These are phyloP conservation scores for Enteropsectra breve DNA, from an alignment of 371 early-diverging fungal species.

Conservation along the genomic window DNA sequence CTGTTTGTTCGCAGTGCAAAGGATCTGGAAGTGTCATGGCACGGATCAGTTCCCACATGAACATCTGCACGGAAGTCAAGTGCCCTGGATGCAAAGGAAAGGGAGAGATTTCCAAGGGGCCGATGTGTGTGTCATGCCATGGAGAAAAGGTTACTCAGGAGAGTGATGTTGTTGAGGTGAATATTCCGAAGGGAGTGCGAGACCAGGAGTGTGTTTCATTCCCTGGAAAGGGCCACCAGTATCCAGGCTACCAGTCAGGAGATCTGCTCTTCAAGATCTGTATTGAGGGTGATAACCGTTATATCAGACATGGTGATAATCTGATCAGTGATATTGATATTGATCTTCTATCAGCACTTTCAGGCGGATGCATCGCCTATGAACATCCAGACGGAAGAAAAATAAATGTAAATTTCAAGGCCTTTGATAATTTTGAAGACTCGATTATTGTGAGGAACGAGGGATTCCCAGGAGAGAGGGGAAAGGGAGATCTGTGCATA, in stretches of 20 bases:
- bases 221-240: constrained; percentile 52
- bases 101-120: constrained; percentile 41
- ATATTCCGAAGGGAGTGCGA: constrained; percentile 43
- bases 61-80: constrained; percentile 31
- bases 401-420: constrained; percentile 30
- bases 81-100: constrained; percentile 50
- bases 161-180: constrained; percentile 40
- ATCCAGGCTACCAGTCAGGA: constrained; percentile 35
- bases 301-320: constrained; percentile 38
- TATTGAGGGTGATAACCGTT: constrained; percentile 38
- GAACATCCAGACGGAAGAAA: constrained; percentile 41
- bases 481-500: constrained; percentile 26
- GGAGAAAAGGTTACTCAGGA: constrained; percentile 42
- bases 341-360: constrained; percentile 32
- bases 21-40: constrained; percentile 48
- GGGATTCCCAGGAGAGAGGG: constrained; percentile 22
- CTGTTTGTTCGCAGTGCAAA: constrained; percentile 50
- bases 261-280: constrained; percentile 50
- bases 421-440: constrained; percentile 30
- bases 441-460: constrained; percentile 32
- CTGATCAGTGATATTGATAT: constrained; percentile 31
- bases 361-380: constrained; percentile 42
- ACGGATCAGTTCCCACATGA: constrained; percentile 37
- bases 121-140: constrained; percentile 47
- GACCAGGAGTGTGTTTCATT: constrained; percentile 35